Conservation (phyloP, 441 rosid genomes). For the Pelargonium myrrhifolium region DNA sequence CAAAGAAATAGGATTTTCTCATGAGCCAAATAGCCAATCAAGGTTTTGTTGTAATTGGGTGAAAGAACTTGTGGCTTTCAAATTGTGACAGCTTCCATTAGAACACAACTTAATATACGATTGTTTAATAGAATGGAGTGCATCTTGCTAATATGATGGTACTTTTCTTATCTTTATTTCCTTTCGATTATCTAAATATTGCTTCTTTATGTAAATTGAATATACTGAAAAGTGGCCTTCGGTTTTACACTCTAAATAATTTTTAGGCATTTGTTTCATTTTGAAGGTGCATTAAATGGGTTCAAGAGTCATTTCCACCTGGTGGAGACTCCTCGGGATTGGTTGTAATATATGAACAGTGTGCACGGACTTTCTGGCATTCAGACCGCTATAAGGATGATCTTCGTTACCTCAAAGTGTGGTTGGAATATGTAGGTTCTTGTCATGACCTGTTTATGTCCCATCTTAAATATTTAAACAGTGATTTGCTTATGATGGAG, state of each 20-base stretch:
- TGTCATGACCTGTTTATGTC: neutral
- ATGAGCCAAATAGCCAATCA: neutral
- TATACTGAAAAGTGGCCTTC: neutral
- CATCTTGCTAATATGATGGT: neutral
- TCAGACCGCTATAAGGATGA: conserved; percentile 68
- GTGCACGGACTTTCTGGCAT: conserved; percentile 84
- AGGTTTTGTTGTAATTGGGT: too few species aligned
- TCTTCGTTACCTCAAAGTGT: conserved; percentile 85
- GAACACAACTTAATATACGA: too few species aligned
- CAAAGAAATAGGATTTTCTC: neutral
- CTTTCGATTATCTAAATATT: neutral
- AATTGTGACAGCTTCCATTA: too few species aligned
- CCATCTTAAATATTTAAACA: neutral
- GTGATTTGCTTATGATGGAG: neutral
- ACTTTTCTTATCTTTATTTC: neutral
- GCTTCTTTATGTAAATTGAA: neutral
- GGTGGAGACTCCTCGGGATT: conserved; percentile 81
- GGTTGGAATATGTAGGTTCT: conserved; percentile 84
- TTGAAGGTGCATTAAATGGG: conserved; percentile 83
- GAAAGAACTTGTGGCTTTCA: too few species aligned
- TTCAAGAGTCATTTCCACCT: conserved; percentile 76
- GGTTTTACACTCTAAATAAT: neutral
- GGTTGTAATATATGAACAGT: conserved; percentile 72
- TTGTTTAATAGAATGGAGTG: too few species aligned
- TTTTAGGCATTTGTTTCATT: neutral